These are phyloP conservation scores for Nicotiana knightiana DNA, from an alignment of 257 asterid species.

Conservation along the genomic window DNA sequence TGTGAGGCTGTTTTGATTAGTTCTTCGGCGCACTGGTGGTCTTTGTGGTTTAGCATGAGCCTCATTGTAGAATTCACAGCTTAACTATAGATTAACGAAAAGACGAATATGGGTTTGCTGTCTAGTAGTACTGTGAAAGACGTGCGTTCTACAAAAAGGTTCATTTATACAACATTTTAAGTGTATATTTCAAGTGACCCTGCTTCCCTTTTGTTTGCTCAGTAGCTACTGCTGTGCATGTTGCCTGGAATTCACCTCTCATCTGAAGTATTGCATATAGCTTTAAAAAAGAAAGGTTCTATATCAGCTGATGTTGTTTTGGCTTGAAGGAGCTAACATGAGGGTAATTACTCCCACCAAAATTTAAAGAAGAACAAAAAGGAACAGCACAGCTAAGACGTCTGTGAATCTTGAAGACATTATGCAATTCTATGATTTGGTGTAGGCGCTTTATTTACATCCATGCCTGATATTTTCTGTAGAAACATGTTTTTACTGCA, in stretches of 20 bases:
- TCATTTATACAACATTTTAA: too few relatives aligned
- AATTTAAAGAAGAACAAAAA: too few relatives aligned
- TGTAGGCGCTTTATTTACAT: neutral
- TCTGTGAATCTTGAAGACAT: neutral
- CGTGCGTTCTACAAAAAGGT: neutral
- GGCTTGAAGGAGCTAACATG: neutral
- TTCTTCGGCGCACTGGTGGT: neutral
- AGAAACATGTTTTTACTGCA: conserved; percentile 8
- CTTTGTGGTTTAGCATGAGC: neutral
- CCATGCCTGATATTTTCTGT: neutral
- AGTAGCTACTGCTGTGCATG: neutral
- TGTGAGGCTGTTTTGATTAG: neutral
- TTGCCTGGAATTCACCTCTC: neutral
- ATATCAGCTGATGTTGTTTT: neutral
- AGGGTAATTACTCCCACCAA: neutral
- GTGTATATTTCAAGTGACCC: neutral
- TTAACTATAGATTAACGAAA: neutral
- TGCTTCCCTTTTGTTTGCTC: neutral
- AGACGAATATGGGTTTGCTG: neutral
- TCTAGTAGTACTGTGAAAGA: neutral
- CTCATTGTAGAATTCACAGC: neutral
- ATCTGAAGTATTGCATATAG: neutral
- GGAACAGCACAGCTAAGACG: neutral
- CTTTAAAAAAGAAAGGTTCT: neutral
- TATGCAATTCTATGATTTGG: neutral